Base-by-base conservation (phyloP, 176 grass and related monocot genomes). In the Bolboschoenus planiculmis region DNA sequence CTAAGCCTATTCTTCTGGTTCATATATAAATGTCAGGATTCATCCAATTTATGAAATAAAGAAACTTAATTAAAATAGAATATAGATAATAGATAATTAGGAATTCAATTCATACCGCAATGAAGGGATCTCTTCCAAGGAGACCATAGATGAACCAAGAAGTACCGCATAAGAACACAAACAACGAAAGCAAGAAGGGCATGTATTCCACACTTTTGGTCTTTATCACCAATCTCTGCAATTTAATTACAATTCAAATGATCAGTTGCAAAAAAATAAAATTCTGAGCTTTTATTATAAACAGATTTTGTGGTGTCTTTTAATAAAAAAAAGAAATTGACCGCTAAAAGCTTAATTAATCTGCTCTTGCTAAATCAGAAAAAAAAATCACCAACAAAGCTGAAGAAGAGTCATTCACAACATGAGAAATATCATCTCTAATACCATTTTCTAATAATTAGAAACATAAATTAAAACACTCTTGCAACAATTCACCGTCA, bases 171-270 rank as follows among this genome's bases (percentile, higher is more conserved):
- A 99, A 84, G 87, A 99, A 99, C 1, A 95, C 96, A 55, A 89
- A 90, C 63, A 95, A 85, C 21, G 96, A 99, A 46, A 99, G 91
- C 75, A 99, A 90, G 81, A 99, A 95, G 11, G 96, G 96, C 96
- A 99, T 99, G 92, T 80, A 99, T 86, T 95, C 92, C 87, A 99
- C 96, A 85, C 96, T 99, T 72, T 99, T 99, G 2, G 96, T 95
- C 86, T 91, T 95, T 80, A 99, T 87, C 92, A 99, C 96, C 89
- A 99, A 10, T 86, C 91, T 99, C 96, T 98, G 90, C 89, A 82
- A 56, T 43, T 82, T 51, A 1, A 9, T 51, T 51, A 10, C 10
- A 50, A 30, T 53, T 53, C 27, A 76, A 3, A 53, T 48, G 0
- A 30, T 27, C 14, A 51, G 18, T 0, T 2, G 18, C 50, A 74